A percentile compares a stretch with the other conserved stretches of the same genome.
phyloP scores from a whole-genome alignment of 2,329 filamentous ascomycete genomes.

The Alternaria tenuissima region DNA sequence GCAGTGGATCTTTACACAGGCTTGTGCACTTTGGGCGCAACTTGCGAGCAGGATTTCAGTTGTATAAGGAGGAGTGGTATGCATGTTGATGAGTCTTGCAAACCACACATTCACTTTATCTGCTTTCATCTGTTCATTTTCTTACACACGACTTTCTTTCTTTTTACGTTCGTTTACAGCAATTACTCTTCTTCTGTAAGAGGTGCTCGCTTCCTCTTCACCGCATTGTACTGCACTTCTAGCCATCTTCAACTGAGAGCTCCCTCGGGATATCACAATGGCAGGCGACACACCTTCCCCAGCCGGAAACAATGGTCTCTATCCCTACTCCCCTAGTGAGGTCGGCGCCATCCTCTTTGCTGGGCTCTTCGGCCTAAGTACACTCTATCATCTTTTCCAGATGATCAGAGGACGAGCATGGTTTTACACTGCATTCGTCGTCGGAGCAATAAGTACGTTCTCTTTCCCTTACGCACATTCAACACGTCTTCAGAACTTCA shows the following conservation, averaged over 20 bases:
- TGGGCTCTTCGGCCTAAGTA: conserved; percentile 26
- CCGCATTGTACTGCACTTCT: not conserved
- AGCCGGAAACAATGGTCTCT: not conserved
- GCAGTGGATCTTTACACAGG: not conserved
- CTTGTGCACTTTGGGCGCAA: not conserved
- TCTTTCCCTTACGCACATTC: too few relatives aligned
- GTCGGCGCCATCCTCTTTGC: conserved; percentile 20
- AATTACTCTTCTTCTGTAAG: not conserved
- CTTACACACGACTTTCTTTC: not conserved
- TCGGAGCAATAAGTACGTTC: conserved; percentile 25
- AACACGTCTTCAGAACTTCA: not conserved
- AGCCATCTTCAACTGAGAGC: not conserved
- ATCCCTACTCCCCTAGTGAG: conserved; percentile 26
- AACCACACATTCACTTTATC: not conserved
- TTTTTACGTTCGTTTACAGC: not conserved
- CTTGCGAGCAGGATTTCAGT: not conserved
- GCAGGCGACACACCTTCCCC: too few relatives aligned
- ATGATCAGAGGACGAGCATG: conserved; percentile 30
- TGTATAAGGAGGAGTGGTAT: not conserved
- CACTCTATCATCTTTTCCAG: conserved; percentile 27
- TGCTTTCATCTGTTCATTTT: not conserved
- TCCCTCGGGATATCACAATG: not conserved
- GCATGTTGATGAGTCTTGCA: not conserved
- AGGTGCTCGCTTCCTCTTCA: not conserved
- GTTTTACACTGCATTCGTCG: conserved; percentile 31